Base-by-base conservation (phyloP, 176 grass and related monocot genomes). In the Carex parvula region DNA sequence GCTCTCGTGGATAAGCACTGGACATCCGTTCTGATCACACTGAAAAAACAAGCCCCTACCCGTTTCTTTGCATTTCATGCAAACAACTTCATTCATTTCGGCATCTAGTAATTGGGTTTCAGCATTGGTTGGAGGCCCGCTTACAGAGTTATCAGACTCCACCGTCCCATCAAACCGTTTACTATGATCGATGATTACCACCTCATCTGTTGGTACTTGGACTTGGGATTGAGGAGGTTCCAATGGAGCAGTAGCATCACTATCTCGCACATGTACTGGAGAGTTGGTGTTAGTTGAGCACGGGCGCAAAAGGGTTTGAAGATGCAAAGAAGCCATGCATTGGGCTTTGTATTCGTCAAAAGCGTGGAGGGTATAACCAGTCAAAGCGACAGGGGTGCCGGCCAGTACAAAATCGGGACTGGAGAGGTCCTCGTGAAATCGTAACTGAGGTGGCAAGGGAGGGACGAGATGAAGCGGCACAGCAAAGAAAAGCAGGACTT, bases 11-110 rank as follows among this genome's bases (percentile, higher is more conserved):
- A 76, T 17, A 29, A 29, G 22, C 48, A 76, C 2, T 30, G 72
- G 72, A 17, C 72, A 76, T 55, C n/a, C 6, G 21, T 24, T 76
- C 48, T 21, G 44, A 54, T 14, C 50, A 76, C 72, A 76, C 72
- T 32, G 22, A 55, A 76, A 29, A 6, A 76, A 76, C 8, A 24
- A 13, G 13, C 22, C 48, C 2, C 48, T 20, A 76, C 22, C 72
- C 50, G 6, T 55, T 54, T 76, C 22, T 55, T 55, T 76, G 48
- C 48, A 76, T 54, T 76, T 76, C 72, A 76, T 54, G 22, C 72
- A 55, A 76, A 12, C 50, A 52, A 30, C 12, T 15, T 53, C 71
- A 54, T 75, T 75, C 71, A 22, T 53, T 16, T 74, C 9, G 1
- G 44, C 70, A 74, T 24, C 50, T 76, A 8, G 13, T 54, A 76